Evolutionary conservation across 805 yeast species (phyloP), one percentile per base, ranked within the genome.

Genomic region (Yarrowia porcina): DNA sequence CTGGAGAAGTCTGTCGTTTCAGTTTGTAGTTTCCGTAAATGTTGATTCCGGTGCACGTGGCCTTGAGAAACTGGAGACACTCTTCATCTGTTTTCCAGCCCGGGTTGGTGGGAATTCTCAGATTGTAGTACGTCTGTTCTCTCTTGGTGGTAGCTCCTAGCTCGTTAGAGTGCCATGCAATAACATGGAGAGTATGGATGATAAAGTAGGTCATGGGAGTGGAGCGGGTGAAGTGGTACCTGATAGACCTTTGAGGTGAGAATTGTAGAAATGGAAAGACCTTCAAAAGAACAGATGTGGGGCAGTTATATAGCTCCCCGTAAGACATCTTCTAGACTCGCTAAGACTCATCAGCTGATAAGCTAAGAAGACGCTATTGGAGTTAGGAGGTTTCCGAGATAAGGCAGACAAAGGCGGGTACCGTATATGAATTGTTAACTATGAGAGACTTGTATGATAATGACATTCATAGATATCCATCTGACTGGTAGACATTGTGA

Each of bases 141-240:
- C 50, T 17, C n/a, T 45, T 45, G 23, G 50, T 45, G 2, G 50
- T 45, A 4, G 50, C 50, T 18, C 50, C 50, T 27, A 27, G 35
- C 8, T 45, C 50, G 17, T 45, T 45, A 10, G 50, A 45, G 50
- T 27, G 50, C 50, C 50, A 45, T 9, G 50, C 12, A 28, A 45
- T 45, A 8, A 45, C 50, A 45, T 45, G 50, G 25, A 45, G 50
- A 6, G 50, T 45, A n/a, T 28, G 33, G 23, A 45, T 45, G 17
- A 45, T 27, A 12, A 45, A 28, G 17, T 27, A 18, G 17, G 45
- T 13, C 45, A 39, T 39, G 45, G n/a, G n/a, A n/a, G n/a, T n/a
- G n/a, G n/a, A n/a, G n/a, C n/a, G n/a, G n/a, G n/a, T n/a, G n/a
- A n/a, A n/a, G n/a, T n/a, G n/a, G n/a, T n/a, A n/a, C n/a, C n/a